Conservation (phyloP, 2,329 filamentous ascomycete species). For the Arthrobotrys sphaeroides region DNA sequence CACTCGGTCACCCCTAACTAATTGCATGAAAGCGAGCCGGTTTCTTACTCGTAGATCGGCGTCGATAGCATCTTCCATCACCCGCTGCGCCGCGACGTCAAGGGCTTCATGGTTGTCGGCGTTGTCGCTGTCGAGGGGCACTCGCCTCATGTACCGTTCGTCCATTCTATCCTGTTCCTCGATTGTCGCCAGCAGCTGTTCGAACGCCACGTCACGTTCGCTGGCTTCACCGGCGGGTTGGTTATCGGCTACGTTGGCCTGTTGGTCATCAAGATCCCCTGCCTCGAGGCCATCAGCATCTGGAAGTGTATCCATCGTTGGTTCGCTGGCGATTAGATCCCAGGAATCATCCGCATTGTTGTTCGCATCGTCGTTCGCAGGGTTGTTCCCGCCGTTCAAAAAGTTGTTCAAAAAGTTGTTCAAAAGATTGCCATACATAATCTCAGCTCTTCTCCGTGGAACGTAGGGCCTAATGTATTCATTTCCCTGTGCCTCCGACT, state of each 20-base stretch:
- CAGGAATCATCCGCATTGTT: too few species aligned
- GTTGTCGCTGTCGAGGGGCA: neutral
- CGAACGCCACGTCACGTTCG: neutral
- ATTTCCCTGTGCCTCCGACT: neutral
- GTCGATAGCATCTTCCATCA: too few species aligned
- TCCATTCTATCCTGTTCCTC: neutral
- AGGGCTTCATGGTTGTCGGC: neutral
- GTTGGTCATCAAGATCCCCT: neutral
- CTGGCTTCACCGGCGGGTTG: too few species aligned
- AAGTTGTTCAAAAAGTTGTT: too few species aligned
- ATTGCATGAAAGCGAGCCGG: neutral
- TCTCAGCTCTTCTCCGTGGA: neutral
- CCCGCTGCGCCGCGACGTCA: too few species aligned
- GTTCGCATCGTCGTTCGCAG: too few species aligned
- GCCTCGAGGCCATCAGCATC: neutral
- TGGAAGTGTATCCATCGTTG: neutral
- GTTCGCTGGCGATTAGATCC: too few species aligned
- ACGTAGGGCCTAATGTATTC: conserved; percentile 36
- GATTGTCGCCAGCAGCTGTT: neutral
- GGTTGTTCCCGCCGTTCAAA: too few species aligned
- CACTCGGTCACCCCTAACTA: neutral
- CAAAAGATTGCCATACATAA: too few species aligned
- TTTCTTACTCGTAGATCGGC: neutral
- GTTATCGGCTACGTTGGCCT: too few species aligned
- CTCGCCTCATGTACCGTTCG: neutral